Conservation (phyloP, 306 rosid genomes). For the Cyclanthera cordifolia region DNA sequence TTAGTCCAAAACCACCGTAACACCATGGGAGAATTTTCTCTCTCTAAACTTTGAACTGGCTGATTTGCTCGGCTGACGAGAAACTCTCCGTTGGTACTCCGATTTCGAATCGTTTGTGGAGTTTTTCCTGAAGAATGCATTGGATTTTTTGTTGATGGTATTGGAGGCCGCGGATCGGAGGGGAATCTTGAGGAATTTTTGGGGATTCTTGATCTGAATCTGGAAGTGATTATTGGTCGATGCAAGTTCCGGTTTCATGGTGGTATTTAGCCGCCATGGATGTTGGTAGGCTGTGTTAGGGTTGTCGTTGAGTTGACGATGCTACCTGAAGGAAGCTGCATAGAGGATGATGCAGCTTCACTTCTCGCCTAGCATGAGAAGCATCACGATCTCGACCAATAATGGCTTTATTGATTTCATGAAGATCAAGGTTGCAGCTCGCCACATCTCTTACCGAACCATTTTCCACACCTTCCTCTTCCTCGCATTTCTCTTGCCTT, state of each 20-base stretch:
- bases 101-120: no score
- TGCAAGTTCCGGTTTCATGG: conserved; percentile 56
- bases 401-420: conserved; percentile 98
- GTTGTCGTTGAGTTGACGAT: conserved; percentile 26
- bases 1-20: neutral
- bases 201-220: conserved; percentile 15
- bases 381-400: conserved; percentile 97
- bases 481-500: conserved; percentile 89
- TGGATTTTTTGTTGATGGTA: neutral
- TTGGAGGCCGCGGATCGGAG: neutral
- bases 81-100: neutral
- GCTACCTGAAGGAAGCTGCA: conserved; percentile 59
- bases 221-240: conserved; percentile 24
- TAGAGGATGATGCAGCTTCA: conserved; percentile 99
- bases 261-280: conserved; percentile 42
- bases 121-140: no score
- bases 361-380: conserved; percentile 99
- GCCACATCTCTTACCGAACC: conserved; percentile 97
- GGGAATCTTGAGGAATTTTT: conserved; percentile 13
- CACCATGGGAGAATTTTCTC: neutral
- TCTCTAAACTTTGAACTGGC: neutral
- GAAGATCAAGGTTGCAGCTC: conserved; percentile 99
- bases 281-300: conserved; percentile 17
- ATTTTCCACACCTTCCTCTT: conserved; percentile 94
- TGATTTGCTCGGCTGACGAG: neutral